Evolutionary conservation across 2,329 filamentous ascomycete genomes (phyloP).

Genomic region (Cladophialophora chaetospira): DNA sequence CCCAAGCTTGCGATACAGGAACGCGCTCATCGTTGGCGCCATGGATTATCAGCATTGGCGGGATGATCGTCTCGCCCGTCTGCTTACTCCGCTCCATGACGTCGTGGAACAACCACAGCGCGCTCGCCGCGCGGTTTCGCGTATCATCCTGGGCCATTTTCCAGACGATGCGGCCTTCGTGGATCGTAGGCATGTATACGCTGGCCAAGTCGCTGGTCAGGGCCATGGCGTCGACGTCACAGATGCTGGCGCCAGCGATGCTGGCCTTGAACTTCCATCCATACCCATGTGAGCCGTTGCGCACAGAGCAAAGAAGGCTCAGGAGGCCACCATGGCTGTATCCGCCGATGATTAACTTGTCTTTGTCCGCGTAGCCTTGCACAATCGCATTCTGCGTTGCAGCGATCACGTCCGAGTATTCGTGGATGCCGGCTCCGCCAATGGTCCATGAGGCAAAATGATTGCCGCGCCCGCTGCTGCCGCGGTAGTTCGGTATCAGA

Average conservation of each 20-base stretch:
- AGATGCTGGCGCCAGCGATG: slow-evolving; percentile 18
- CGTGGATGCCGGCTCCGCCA: slow-evolving; percentile 22
- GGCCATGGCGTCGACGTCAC: slow-evolving; percentile 21
- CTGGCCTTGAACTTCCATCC: slow-evolving; percentile 23
- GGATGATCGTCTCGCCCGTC: slow-evolving; percentile 6
- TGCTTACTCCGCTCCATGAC: neutral
- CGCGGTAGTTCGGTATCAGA: slow-evolving; percentile 30
- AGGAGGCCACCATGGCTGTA: slow-evolving; percentile 27
- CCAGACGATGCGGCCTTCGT: slow-evolving; percentile 22
- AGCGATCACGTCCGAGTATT: slow-evolving; percentile 25
- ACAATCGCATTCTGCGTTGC: slow-evolving; percentile 24
- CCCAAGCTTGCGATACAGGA: slow-evolving; percentile 25
- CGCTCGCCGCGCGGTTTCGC: neutral
- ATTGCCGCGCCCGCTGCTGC: slow-evolving; percentile 28
- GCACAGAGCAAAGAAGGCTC: slow-evolving; percentile 18
- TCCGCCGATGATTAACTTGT: slow-evolving; percentile 20
- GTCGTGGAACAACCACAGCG: neutral
- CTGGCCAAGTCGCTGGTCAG: slow-evolving; percentile 25
- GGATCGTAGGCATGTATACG: slow-evolving; percentile 7
- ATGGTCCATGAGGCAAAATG: slow-evolving; percentile 21
- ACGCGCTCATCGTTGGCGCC: slow-evolving; percentile 24
- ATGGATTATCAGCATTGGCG: slow-evolving; percentile 29
- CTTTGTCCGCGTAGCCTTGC: slow-evolving; percentile 21
- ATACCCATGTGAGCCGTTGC: slow-evolving; percentile 21
- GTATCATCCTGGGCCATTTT: slow-evolving; percentile 11